Evolutionary conservation across 495 filamentous ascomycete genomes (phyloP).

Genomic region (Glarea lozoyensis): DNA sequence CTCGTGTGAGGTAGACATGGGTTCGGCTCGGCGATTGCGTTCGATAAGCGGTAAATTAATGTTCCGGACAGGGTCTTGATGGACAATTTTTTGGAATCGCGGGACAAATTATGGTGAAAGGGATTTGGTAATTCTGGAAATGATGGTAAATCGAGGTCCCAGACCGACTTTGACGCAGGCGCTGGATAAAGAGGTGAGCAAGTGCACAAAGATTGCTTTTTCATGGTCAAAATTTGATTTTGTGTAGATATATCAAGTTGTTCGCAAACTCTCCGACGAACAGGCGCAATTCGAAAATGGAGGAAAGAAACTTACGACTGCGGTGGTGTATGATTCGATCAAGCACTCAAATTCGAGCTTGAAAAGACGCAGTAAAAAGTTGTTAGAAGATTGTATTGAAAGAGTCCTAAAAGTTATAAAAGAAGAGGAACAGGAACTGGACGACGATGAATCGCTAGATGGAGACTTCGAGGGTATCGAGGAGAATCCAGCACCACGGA

Average conservation of each 20-base stretch:
- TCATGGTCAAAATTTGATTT: slow-evolving; percentile 6
- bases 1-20: neutral
- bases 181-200: slow-evolving; percentile 45
- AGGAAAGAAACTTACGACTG: slow-evolving; percentile 42
- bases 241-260: slow-evolving; percentile 60
- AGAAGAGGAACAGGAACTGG: slow-evolving; percentile 39
- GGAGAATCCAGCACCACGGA: slow-evolving; percentile 23
- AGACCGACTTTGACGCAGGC: slow-evolving; percentile 43
- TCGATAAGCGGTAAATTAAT: slow-evolving; percentile 1
- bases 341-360: slow-evolving; percentile 78
- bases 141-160: slow-evolving; percentile 14
- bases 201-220: neutral
- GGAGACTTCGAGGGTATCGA: slow-evolving; percentile 59
- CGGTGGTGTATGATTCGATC: slow-evolving; percentile 64
- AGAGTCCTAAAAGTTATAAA: slow-evolving; percentile 68
- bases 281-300: slow-evolving; percentile 38
- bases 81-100: no score
- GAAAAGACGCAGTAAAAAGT: slow-evolving; percentile 67
- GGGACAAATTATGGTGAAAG: no score
- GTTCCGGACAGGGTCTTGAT: neutral
- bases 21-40: neutral
- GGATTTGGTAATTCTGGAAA: no score
- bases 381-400: slow-evolving; percentile 80
- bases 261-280: slow-evolving; percentile 63
- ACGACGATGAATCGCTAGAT: slow-evolving; percentile 49